A percentile compares a stretch with the other conserved stretches of the same genome.
Evolutionary conservation across 176 grass and related monocot species (phyloP).

Genomic region (Aegilops bicornis): DNA sequence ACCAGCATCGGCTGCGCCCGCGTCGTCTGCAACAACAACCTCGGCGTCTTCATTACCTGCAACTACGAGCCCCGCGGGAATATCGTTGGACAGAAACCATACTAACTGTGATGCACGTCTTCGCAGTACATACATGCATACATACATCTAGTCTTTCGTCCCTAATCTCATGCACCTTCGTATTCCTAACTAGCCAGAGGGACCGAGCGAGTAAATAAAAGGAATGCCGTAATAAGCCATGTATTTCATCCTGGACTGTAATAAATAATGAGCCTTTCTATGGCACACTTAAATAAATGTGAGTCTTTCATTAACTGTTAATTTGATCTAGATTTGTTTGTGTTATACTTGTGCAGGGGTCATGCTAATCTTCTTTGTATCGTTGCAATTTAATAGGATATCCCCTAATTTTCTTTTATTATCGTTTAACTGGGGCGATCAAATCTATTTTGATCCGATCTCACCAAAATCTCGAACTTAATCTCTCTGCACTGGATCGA

Average conservation of each 20-base stretch:
- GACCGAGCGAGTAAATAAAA: not conserved
- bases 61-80: not conserved
- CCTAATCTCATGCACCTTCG: not conserved
- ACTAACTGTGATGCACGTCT: not conserved
- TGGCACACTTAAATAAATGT: no score
- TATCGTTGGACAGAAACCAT: not conserved
- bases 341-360: no score
- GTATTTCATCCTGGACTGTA: not conserved
- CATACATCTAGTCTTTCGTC: not conserved
- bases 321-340: no score
- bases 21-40: not conserved
- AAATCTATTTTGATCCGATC: no score
- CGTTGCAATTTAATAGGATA: no score
- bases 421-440: no score
- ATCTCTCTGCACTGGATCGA: no score
- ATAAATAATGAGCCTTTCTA: not conserved
- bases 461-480: no score
- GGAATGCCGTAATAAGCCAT: not conserved
- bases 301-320: no score
- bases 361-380: no score
- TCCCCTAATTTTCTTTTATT: no score
- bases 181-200: not conserved
- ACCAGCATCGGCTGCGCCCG: not conserved
- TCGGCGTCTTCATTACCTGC: not conserved
- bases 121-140: not conserved